Conservation (phyloP, 208 protist genomes). For the Crithidia expoeki region DNA sequence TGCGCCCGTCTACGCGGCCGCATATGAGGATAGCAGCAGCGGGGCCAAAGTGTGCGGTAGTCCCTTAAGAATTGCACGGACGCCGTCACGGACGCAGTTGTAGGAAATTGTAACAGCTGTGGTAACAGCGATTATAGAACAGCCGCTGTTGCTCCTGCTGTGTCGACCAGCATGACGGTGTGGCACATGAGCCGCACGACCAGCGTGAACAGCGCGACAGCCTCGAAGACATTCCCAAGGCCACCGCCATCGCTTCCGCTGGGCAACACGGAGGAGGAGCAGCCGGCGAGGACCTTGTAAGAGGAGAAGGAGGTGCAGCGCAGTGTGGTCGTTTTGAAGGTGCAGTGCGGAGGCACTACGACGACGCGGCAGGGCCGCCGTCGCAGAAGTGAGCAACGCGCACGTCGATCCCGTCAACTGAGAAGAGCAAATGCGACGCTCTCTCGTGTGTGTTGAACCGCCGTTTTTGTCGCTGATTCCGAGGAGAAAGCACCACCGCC, state of each 20-base stretch:
- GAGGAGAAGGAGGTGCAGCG: constrained; percentile 3
- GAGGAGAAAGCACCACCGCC: no score
- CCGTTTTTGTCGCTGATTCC: not conserved
- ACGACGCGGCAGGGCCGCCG: not conserved
- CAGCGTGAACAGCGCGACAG: not conserved
- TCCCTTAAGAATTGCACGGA: not conserved
- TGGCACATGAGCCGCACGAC: not conserved
- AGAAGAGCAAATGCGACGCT: not conserved
- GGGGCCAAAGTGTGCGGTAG: not conserved
- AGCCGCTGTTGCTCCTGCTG: not conserved
- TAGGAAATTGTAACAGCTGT: not conserved
- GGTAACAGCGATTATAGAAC: not conserved
- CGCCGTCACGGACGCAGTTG: not conserved
- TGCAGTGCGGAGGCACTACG: not conserved
- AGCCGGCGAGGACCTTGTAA: not conserved
- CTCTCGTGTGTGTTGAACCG: not conserved
- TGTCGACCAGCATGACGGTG: not conserved
- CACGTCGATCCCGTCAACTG: not conserved
- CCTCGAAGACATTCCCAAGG: not conserved
- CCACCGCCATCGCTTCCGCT: constrained; percentile 5
- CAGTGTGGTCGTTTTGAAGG: not conserved
- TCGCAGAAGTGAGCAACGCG: not conserved
- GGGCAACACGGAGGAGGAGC: constrained; percentile 14
- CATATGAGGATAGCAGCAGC: not conserved
- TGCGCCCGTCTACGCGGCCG: not conserved